phyloP scores from a whole-genome alignment of 2,329 filamentous ascomycete species.

The Sclerotinia glacialis region DNA sequence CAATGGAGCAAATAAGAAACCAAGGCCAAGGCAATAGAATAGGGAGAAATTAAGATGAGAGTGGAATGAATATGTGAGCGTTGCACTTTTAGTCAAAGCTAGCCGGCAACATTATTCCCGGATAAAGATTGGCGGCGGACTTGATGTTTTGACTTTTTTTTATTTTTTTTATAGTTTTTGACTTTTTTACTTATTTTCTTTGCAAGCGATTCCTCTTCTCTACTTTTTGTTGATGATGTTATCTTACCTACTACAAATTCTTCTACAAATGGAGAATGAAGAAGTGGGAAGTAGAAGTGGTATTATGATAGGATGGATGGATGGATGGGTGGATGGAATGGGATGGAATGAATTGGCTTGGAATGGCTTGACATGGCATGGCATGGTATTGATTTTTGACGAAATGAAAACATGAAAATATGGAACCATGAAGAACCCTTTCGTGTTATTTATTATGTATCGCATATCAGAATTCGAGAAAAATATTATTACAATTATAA shows the following conservation, averaged over 20 bases:
- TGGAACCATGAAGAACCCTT: background rate
- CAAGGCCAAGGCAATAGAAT: background rate
- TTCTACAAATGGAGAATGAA: background rate
- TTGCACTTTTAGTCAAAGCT: background rate
- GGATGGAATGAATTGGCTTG: background rate
- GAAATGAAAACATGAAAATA: background rate
- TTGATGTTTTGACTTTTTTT: background rate
- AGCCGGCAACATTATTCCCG: background rate
- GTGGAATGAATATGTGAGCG: background rate
- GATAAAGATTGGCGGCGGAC: background rate
- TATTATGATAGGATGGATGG: slow-evolving; percentile 2
- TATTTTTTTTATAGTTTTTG: background rate
- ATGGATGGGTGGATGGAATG: no score
- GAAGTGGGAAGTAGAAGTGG: background rate
- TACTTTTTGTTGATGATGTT: background rate
- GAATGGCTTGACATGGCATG: background rate
- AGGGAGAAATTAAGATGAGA: background rate
- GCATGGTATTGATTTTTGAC: background rate
- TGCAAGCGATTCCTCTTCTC: slow-evolving; percentile 7
- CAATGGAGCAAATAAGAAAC: background rate
- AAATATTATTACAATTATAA: background rate
- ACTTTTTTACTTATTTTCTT: background rate
- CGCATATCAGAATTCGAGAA: background rate
- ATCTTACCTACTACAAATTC: background rate
- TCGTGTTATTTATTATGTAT: slow-evolving; percentile 1